Percentiles rank a stretch among this genome's conserved stretches.
Evolutionary conservation across 2,329 filamentous ascomycete species (phyloP).

Genomic region (Cadophora malorum): DNA sequence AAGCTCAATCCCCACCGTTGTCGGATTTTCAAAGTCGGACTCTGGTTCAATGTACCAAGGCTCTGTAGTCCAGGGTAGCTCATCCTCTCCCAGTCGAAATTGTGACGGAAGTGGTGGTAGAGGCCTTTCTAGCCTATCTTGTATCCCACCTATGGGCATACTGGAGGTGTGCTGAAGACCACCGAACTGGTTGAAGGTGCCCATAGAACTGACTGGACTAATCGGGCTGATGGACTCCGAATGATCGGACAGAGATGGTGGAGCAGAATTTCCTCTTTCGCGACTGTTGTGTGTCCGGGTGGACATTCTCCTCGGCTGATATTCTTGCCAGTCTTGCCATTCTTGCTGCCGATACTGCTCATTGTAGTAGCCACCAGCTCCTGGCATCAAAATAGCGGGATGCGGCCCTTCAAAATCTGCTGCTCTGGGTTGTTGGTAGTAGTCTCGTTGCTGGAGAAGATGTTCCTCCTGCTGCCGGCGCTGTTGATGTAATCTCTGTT

Average conservation of each 20-base stretch:
- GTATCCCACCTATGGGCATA: constrained; percentile 26
- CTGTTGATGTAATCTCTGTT: constrained; percentile 33
- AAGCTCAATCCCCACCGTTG: constrained; percentile 27
- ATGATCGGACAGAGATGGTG: constrained; percentile 38
- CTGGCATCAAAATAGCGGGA: constrained; percentile 21
- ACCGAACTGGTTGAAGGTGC: constrained; percentile 18
- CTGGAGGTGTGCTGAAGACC: constrained; percentile 30
- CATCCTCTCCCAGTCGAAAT: constrained; percentile 45
- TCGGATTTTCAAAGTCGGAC: constrained; percentile 20
- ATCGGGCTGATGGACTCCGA: constrained; percentile 26
- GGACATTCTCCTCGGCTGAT: constrained; percentile 22
- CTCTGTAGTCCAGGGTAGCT: constrained; percentile 44
- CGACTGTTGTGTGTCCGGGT: constrained; percentile 29
- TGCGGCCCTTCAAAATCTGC: constrained; percentile 18
- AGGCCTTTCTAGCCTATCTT: constrained; percentile 33
- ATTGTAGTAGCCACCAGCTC: constrained; percentile 16
- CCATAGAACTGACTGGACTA: constrained; percentile 32
- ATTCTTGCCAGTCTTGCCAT: constrained; percentile 20
- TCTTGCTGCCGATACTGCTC: constrained; percentile 11
- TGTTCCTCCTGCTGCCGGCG: constrained; percentile 34
- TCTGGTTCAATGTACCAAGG: constrained; percentile 38
- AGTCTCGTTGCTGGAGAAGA: constrained; percentile 20
- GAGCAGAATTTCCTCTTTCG: constrained; percentile 41
- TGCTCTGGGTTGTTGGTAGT: constrained; percentile 17
- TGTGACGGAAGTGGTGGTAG: constrained; percentile 42